Conservation (phyloP, 208 protist species). For the Leptomonas pyrrhocoris region DNA sequence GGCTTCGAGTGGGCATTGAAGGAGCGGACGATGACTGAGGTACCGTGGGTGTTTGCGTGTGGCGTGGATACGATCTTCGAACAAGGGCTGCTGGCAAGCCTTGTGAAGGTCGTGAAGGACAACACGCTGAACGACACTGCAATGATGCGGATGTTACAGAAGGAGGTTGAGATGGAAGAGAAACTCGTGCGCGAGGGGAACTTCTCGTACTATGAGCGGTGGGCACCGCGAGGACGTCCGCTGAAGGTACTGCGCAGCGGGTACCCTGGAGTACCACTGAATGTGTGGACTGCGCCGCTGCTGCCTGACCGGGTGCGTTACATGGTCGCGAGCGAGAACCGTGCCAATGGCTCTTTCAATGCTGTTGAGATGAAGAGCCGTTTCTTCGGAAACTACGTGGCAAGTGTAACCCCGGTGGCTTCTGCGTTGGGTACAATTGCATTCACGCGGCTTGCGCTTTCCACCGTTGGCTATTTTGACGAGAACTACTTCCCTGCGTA, state of each 20-base stretch:
- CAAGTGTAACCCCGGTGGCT: constrained; percentile 24
- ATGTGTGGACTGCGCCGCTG: constrained; percentile 38
- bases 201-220: constrained; percentile 34
- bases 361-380: constrained; percentile 10
- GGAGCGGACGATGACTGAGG: constrained; percentile 28
- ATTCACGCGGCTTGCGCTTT: constrained; percentile 39
- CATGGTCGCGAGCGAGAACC: constrained; percentile 28
- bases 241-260: constrained; percentile 42
- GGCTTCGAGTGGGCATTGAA: constrained; percentile 36
- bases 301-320: constrained; percentile 47
- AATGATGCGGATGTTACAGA: constrained; percentile 29
- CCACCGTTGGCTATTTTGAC: constrained; percentile 41
- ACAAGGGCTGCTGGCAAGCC: constrained; percentile 24
- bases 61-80: constrained; percentile 47
- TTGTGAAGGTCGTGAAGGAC: constrained; percentile 19
- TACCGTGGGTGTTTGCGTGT: constrained; percentile 42
- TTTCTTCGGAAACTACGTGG: constrained; percentile 35
- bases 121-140: constrained; percentile 28
- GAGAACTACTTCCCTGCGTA: constrained; percentile 55
- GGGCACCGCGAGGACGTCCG: constrained; percentile 33
- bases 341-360: neutral
- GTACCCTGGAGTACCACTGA: constrained; percentile 33
- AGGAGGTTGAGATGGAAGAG: constrained; percentile 42
- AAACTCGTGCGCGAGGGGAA: constrained; percentile 19
- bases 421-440: constrained; percentile 19